phyloP scores from a whole-genome alignment of 1,139 yeast species.

The Debaryomyces subglobosus region DNA sequence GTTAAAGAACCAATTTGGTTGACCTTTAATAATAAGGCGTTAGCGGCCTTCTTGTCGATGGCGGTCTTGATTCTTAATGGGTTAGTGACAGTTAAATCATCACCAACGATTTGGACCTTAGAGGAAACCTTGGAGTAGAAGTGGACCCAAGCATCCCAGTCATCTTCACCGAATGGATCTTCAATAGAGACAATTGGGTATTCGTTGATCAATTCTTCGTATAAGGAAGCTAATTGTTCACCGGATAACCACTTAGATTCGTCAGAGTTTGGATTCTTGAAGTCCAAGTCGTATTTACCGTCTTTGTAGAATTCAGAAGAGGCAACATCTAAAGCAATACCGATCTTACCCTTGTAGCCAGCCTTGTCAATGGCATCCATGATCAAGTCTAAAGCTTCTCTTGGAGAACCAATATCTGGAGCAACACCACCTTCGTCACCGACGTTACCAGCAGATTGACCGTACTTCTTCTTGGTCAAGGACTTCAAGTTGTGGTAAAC shows the following conservation, averaged over 20 bases:
- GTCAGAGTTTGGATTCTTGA: slow-evolving; percentile 89
- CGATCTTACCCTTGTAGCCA: slow-evolving; percentile 84
- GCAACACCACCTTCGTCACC: slow-evolving; percentile 99
- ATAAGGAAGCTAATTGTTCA: slow-evolving; percentile 74
- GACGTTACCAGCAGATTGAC: slow-evolving; percentile 92
- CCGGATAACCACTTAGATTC: slow-evolving; percentile 81
- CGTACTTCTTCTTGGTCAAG: slow-evolving; percentile 83
- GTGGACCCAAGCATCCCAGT: slow-evolving; percentile 92
- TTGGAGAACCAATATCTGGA: slow-evolving; percentile 84
- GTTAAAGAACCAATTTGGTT: slow-evolving; percentile 87
- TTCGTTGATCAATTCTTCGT: slow-evolving; percentile 69
- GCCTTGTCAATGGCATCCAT: slow-evolving; percentile 79
- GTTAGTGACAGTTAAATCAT: slow-evolving; percentile 94
- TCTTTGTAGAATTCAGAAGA: slow-evolving; percentile 91
- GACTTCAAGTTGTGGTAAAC: slow-evolving; percentile 88
- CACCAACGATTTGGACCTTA: slow-evolving; percentile 81
- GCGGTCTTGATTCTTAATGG: slow-evolving; percentile 84
- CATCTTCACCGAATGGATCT: slow-evolving; percentile 96
- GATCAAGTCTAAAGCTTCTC: slow-evolving; percentile 89
- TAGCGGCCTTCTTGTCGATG: slow-evolving; percentile 86
- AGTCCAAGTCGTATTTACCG: slow-evolving; percentile 90
- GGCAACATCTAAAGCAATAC: slow-evolving; percentile 86
- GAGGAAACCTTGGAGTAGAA: slow-evolving; percentile 67
- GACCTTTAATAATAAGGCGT: slow-evolving; percentile 87
- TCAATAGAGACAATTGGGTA: slow-evolving; percentile 94